Evolutionary conservation across 495 filamentous ascomycete genomes (phyloP), one percentile per base, ranked within the genome.

Genomic region (Penicillium subrubescens): DNA sequence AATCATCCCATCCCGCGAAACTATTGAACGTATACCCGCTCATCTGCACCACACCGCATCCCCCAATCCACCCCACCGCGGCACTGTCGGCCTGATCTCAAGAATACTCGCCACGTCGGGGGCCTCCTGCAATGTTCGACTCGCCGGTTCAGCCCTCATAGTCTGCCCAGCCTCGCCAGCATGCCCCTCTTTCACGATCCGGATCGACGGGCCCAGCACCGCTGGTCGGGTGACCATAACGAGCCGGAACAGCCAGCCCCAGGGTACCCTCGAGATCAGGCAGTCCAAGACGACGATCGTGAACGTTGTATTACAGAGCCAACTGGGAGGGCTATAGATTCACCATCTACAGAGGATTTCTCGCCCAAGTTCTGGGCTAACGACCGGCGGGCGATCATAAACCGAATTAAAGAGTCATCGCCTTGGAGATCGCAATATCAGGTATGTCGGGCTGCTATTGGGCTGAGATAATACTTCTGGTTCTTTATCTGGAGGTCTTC

Each of bases 341-440:
- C 54, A 4, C 54, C 60, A 8, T 29, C 68, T 34, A 29, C 55
- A 27, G 63, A 69, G 29, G 19, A 44, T 37, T 63, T 60, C 25
- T 39, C 57, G 11, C 39, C 75, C 10, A 73, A 59, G 25, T 33
- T 74, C 19, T 73, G 73, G 66, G 69, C 73, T 14, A 71, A 72
- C 61, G 86, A 91, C 69, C 85, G 94, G 64, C 88, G 86, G 55
- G 88, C 93, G 75, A 83, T 97, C 64, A 97, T 97, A 63, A 87
- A 92, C 75, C 83, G 89, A 64, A 84, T 97, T 66, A 98, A 97
- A 79, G 88, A 94, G 74, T 90, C 86, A 60, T 89, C 90, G 54
- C 88, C 88, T 19, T 96, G 93, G 92, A 79, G 85, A 29, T 85
- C 87, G 39, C 84, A 84, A 73, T 80, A 80, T 67, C 81, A 85